A percentile compares a stretch with the other conserved stretches of the same genome.
phyloP scores from a whole-genome alignment of 2,329 filamentous ascomycete species.

The Alternaria panax region DNA sequence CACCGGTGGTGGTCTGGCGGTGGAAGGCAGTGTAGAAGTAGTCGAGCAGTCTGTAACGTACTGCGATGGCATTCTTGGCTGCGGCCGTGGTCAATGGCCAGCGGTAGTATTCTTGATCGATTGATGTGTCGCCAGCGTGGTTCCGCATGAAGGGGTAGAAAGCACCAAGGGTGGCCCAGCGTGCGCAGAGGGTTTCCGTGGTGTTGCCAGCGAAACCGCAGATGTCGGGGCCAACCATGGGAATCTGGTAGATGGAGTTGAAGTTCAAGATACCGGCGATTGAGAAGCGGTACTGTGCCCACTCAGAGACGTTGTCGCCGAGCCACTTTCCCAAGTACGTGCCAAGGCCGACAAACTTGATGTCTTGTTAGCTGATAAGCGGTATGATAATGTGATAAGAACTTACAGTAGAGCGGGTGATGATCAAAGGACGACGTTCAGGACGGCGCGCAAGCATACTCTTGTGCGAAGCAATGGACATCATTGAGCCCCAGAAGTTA shows the following conservation, averaged over 20 bases:
- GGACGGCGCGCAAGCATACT: constrained; percentile 73
- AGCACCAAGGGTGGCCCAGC: constrained; percentile 76
- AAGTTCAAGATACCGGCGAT: constrained; percentile 55
- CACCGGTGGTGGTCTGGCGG: constrained; percentile 65
- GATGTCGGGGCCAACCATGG: constrained; percentile 66
- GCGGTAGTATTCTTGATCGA: constrained; percentile 68
- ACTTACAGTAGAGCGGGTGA: constrained; percentile 70
- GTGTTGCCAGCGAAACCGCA: constrained; percentile 76
- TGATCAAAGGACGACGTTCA: constrained; percentile 69
- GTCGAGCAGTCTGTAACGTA: constrained; percentile 75
- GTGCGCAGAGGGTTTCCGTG: constrained; percentile 72
- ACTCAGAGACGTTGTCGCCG: constrained; percentile 59
- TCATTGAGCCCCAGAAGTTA: constrained; percentile 78
- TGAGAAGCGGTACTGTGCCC: constrained; percentile 53
- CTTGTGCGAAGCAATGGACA: constrained; percentile 70
- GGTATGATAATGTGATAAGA: neutral
- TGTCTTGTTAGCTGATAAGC: neutral
- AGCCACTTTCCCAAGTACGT: constrained; percentile 65
- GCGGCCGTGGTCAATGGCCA: constrained; percentile 63
- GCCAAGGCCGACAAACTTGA: constrained; percentile 72
- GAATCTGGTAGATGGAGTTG: constrained; percentile 54
- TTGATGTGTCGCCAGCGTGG: constrained; percentile 65
- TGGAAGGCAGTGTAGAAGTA: constrained; percentile 78
- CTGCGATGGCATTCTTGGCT: constrained; percentile 71
- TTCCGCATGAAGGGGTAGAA: constrained; percentile 79